These are phyloP conservation scores for Myxozyma lipomycoides DNA, from an alignment of 805 yeast species.

Conservation along the genomic window DNA sequence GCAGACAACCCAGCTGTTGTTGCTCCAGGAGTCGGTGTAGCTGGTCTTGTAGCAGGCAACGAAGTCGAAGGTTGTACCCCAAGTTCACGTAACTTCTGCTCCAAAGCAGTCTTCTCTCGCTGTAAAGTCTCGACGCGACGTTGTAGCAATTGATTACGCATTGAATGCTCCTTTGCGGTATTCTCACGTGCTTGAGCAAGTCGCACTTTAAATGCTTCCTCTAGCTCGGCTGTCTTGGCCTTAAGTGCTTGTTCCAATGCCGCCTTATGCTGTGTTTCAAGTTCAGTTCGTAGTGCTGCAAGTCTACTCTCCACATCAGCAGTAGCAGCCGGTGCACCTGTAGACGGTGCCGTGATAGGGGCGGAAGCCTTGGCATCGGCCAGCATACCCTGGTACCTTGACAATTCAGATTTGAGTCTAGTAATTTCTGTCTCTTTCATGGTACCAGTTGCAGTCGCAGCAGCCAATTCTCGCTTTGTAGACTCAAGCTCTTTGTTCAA, in stretches of 20 bases:
- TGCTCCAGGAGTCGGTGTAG: background rate
- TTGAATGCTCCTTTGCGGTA: constrained; percentile 55
- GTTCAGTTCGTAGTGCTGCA: constrained; percentile 28
- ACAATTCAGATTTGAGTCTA: background rate
- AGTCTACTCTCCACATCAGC: constrained; percentile 32
- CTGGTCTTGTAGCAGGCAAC: background rate
- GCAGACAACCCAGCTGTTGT: background rate
- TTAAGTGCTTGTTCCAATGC: constrained; percentile 24
- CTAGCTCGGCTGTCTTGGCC: constrained; percentile 38
- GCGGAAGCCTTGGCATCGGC: constrained; percentile 23
- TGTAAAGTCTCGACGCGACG: constrained; percentile 53
- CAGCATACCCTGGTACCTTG: background rate
- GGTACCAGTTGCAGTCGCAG: background rate
- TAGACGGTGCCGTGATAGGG: no score
- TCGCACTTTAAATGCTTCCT: constrained; percentile 41
- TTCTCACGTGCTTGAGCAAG: constrained; percentile 48
- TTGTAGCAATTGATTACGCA: constrained; percentile 54
- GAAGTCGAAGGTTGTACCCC: background rate
- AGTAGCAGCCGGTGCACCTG: constrained; percentile 32
- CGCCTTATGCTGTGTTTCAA: constrained; percentile 32
- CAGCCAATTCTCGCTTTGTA: constrained; percentile 11
- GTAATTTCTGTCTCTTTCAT: background rate
- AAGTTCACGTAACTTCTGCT: constrained; percentile 29
- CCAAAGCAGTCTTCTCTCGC: constrained; percentile 34
- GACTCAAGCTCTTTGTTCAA: constrained; percentile 10